Evolutionary conservation across 345 rosid genomes (phyloP), one percentile per base, ranked within the genome.

Genomic region (Alliaria petiolata): DNA sequence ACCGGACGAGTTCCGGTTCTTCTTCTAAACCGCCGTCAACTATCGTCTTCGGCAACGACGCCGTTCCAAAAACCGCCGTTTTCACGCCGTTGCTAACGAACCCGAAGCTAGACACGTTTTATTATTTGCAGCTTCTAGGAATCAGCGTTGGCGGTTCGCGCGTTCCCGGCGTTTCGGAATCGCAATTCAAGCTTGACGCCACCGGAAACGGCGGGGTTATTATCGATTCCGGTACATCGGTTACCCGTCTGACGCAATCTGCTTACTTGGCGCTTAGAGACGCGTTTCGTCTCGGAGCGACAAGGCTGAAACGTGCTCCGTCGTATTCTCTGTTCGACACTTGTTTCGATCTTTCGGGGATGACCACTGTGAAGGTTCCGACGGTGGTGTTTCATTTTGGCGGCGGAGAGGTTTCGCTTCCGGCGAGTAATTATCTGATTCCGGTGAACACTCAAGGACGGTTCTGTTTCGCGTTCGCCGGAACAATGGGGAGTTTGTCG

Each of bases 401-500:
- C 12, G 86, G 92, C 0, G 96, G 93, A 4, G 86, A 77, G 12
- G 82, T 85, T 70, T 80, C 99, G 3, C 77, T 95, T 51, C 96
- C 97, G 80, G 96, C 96, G 53, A 76, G 91, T 38, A 95, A 95
- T 35, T 95, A 95, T 74, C 70, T 95, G 51, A 86, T 95, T 14
- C 95, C 99, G 16, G 96, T 95, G 53, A 91, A 89, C 20, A 71
- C 59, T 16, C 44, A 74, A 52, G 97, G 96, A 39, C 85, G 83
- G 1, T 91, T 95, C 56, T 95, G 99, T 82, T 95, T 88, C 55
- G 97, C 99, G 1, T 95, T 95, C 45, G 99, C 99, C n/a, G 96
- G 92, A n/a, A 89, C 97, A 0, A 60, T 69, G 81, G 80, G 95
- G 65, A 89, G 89, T 62, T 79, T 95, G 70, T 88, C 99, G 13